phyloP scores from a whole-genome alignment of 495 filamentous ascomycete species.

The Penicillium waksmanii region DNA sequence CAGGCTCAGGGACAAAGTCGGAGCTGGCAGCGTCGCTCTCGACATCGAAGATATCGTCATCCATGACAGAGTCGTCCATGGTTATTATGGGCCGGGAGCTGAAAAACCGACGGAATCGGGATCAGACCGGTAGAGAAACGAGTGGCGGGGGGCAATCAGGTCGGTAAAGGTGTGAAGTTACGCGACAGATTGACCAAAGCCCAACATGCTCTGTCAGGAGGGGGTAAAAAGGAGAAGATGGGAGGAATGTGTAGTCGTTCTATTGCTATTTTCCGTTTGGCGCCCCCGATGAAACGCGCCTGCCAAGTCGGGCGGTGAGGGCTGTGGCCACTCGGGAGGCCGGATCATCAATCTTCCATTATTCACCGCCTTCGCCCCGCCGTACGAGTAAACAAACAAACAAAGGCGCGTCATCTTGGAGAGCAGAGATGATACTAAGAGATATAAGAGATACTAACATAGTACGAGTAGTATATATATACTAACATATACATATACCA shows the following conservation, averaged over 20 bases:
- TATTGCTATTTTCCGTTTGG: slow-evolving; percentile 16
- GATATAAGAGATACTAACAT: no score
- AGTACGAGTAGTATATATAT: no score
- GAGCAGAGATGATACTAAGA: not conserved
- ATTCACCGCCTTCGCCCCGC: slow-evolving; percentile 24
- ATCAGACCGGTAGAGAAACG: slow-evolving; percentile 14
- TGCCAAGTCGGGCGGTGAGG: slow-evolving; percentile 27
- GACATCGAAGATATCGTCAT: slow-evolving; percentile 63
- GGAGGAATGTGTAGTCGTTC: slow-evolving; percentile 14
- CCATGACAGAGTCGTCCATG: slow-evolving; percentile 52
- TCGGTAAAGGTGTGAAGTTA: slow-evolving; percentile 3
- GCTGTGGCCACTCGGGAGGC: slow-evolving; percentile 16
- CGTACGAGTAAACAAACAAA: slow-evolving; percentile 25
- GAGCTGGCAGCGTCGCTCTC: slow-evolving; percentile 52
- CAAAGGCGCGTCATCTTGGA: slow-evolving; percentile 2
- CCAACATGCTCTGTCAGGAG: slow-evolving; percentile 19
- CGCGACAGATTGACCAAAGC: slow-evolving; percentile 2
- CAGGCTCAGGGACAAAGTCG: slow-evolving; percentile 47
- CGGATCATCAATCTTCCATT: slow-evolving; percentile 25
- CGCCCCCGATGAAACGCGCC: slow-evolving; percentile 30
- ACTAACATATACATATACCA: no score
- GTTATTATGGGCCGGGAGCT: slow-evolving; percentile 12
- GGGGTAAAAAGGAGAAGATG: slow-evolving; percentile 17
- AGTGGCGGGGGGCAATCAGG: slow-evolving; percentile 5
- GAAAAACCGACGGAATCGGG: slow-evolving; percentile 12